Conservation (phyloP, 495 filamentous ascomycete genomes). For the Xylaria telfairii region DNA sequence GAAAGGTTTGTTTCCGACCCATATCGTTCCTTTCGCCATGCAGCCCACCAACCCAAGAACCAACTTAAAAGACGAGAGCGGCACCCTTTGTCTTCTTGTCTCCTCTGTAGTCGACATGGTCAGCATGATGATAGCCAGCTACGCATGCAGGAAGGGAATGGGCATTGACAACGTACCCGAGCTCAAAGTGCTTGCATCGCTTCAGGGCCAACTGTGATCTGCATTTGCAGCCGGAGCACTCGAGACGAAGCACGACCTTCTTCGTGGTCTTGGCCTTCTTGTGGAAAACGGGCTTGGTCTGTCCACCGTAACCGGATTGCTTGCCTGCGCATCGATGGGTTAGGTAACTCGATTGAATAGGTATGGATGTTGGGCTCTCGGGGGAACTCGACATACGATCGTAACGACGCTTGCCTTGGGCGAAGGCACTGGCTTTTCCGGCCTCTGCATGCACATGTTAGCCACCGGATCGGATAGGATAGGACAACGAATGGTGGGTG, state of each 20-base stretch:
- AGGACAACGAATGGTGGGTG: neutral
- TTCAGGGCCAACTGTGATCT: slow-evolving; percentile 98
- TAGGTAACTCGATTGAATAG: no score
- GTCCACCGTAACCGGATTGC: slow-evolving; percentile 99
- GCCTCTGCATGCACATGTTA: neutral
- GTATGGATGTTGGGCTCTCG: no score
- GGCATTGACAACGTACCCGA: slow-evolving; percentile 97
- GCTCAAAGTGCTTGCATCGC: slow-evolving; percentile 99
- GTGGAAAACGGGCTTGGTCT: slow-evolving; percentile 90
- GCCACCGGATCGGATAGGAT: neutral
- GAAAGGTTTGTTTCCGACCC: neutral
- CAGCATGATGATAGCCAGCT: no score
- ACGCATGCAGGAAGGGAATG: no score
- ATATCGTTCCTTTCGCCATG: neutral
- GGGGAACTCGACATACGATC: neutral
- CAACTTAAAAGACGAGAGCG: slow-evolving; percentile 95
- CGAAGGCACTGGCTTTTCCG: neutral
- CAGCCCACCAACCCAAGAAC: neutral
- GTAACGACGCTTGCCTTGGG: neutral
- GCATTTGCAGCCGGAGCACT: slow-evolving; percentile 95
- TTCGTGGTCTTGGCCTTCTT: slow-evolving; percentile 99
- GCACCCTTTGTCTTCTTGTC: slow-evolving; percentile 99
- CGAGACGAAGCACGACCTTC: slow-evolving; percentile 97
- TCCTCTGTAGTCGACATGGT: no score
- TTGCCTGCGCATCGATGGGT: no score